Conservation (phyloP, 768 basidiomycete genomes). For the Basidioascus undulatus region DNA sequence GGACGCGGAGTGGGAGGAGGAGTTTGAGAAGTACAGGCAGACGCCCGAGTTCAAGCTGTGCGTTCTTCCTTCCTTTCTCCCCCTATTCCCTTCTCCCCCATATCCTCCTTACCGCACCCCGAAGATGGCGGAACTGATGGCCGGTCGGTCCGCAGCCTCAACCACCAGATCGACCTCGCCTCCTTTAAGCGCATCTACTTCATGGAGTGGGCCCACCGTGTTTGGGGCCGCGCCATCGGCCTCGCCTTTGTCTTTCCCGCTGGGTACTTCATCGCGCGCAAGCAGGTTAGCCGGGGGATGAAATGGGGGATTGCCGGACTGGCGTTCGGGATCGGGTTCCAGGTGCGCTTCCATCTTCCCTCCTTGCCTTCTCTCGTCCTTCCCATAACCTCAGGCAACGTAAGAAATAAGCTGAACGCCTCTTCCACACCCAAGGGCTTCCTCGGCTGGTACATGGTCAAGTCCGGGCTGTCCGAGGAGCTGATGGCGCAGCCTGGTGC, state of each 20-base stretch:
- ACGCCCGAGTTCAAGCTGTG: constrained; percentile 93
- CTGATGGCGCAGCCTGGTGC: constrained; percentile 50
- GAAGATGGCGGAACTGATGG: neutral
- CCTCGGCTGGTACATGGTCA: constrained; percentile 99
- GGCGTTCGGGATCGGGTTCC: constrained; percentile 59
- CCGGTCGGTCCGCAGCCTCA: constrained; percentile 32
- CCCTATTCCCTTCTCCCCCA: neutral
- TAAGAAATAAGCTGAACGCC: too few relatives aligned
- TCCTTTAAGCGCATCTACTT: constrained; percentile 93
- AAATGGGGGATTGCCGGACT: too few relatives aligned
- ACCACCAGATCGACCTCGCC: constrained; percentile 59
- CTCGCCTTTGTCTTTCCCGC: constrained; percentile 62
- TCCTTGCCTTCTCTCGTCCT: too few relatives aligned
- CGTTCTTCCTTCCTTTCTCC: constrained; percentile 17
- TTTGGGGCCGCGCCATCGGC: constrained; percentile 71
- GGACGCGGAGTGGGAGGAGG: constrained; percentile 49
- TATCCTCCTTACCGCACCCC: neutral
- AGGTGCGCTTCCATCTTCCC: too few relatives aligned
- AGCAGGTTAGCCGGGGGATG: too few relatives aligned
- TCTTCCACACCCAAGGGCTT: too few relatives aligned
- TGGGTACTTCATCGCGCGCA: constrained; percentile 47
- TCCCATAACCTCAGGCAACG: too few relatives aligned
- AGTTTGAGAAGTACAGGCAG: constrained; percentile 79
- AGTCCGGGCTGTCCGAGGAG: constrained; percentile 71
- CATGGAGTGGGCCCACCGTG: constrained; percentile 94